Evolutionary conservation across 805 yeast species (phyloP).

Genomic region (Sugiyamaella lignohabitans): DNA sequence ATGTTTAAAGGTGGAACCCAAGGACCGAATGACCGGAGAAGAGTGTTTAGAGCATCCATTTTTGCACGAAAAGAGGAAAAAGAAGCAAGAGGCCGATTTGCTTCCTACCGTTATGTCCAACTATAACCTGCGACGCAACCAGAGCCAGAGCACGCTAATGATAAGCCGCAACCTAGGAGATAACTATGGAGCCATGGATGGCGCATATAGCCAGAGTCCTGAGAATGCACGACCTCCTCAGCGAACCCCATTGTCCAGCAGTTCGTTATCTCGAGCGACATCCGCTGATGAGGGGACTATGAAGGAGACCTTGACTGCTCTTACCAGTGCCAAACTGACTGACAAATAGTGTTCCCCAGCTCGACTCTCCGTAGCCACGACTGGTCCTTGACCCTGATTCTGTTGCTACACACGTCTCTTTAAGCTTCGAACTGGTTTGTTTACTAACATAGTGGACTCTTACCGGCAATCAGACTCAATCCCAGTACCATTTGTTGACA

Average conservation of each 20-base stretch:
- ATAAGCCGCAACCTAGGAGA: conserved; percentile 7
- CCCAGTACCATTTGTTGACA: no score
- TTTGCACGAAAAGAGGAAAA: conserved; percentile 16
- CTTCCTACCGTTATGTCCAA: conserved; percentile 29
- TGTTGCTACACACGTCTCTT: no score
- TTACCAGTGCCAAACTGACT: conserved; percentile 1
- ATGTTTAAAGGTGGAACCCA: conserved; percentile 46
- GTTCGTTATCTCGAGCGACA: conserved; percentile 6
- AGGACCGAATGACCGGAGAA: conserved; percentile 41
- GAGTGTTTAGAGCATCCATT: conserved; percentile 44
- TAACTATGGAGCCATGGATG: conserved; percentile 27
- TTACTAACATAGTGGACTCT: no score
- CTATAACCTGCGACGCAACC: conserved; percentile 16
- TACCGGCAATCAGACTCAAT: no score
- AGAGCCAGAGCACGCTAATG: conserved; percentile 8
- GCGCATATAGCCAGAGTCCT: conserved; percentile 29
- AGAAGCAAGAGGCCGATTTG: conserved; percentile 27
- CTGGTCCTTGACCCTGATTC: no score
- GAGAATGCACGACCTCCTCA: conserved; percentile 18
- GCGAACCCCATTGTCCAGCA: conserved; percentile 6
- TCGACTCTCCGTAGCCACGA: no score
- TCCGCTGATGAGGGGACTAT: conserved; percentile 7
- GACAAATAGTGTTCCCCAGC: no score
- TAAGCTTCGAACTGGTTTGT: no score
- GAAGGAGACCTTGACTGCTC: no score